Percentiles rank a stretch among this genome's conserved stretches.
These are phyloP conservation scores for Yamadazyma takamatsuzukensis DNA, from an alignment of 805 yeast species.

Conservation along the genomic window DNA sequence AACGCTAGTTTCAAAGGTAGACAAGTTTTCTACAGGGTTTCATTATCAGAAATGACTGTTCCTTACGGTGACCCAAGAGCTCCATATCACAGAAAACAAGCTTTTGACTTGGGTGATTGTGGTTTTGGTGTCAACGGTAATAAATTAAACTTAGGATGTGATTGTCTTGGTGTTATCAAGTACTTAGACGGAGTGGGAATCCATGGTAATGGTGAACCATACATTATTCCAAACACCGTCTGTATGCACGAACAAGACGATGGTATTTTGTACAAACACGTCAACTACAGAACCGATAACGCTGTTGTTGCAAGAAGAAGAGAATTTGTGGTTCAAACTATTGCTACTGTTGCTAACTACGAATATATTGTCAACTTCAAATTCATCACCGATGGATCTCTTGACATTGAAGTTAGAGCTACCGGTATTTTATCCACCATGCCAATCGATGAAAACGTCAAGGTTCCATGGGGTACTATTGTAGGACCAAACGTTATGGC, in stretches of 20 bases:
- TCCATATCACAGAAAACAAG: slow-evolving; percentile 83
- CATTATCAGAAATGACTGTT: slow-evolving; percentile 81
- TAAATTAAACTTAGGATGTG: slow-evolving; percentile 69
- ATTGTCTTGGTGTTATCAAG: slow-evolving; percentile 76
- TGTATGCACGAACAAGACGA: slow-evolving; percentile 81
- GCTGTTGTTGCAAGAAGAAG: slow-evolving; percentile 77
- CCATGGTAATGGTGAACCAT: slow-evolving; percentile 58
- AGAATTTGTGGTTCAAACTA: slow-evolving; percentile 74
- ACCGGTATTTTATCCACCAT: slow-evolving; percentile 84
- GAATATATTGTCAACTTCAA: slow-evolving; percentile 72
- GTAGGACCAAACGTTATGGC: slow-evolving; percentile 82
- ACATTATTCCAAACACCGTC: slow-evolving; percentile 61
- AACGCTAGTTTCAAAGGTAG: slow-evolving; percentile 75
- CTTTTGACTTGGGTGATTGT: slow-evolving; percentile 81
- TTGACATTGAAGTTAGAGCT: slow-evolving; percentile 76
- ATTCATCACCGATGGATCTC: slow-evolving; percentile 75
- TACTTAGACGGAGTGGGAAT: slow-evolving; percentile 63
- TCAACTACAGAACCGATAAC: slow-evolving; percentile 68
- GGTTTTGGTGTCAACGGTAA: slow-evolving; percentile 77
- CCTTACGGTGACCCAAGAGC: slow-evolving; percentile 81
- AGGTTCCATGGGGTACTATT: slow-evolving; percentile 70
- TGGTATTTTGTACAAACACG: slow-evolving; percentile 74
- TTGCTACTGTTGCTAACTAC: slow-evolving; percentile 82
- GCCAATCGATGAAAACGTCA: slow-evolving; percentile 69
- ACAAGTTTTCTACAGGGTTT: slow-evolving; percentile 66